Base-by-base conservation (phyloP, 192 early-diverging fungal genomes). In the Podila epigama region DNA sequence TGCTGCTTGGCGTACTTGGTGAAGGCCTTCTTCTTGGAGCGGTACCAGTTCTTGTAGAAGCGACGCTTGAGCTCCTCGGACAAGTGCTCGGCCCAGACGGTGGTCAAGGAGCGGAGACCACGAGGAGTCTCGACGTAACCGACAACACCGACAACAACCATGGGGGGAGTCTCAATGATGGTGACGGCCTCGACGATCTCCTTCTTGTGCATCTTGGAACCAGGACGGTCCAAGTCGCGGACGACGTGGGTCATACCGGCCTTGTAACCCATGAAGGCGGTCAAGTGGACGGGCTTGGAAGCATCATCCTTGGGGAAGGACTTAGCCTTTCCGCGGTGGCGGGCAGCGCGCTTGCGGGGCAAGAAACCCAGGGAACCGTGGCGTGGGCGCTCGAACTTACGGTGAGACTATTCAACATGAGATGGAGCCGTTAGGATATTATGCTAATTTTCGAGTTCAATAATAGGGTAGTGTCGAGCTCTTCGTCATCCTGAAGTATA, bases 11-110 rank as follows among this genome's bases (percentile, higher is more conserved):
- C 91, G 88, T 98, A 98, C 89, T 97, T 97, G 89, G 97, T 99
- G 91, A 96, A 99, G 35, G 97, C 98, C 94, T 99, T 99, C 88
- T 97, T 97, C 94, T 99, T 99, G 81, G 96, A 96, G 82, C 93
- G 90, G 92, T 99, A 99, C 95, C 96, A 99, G 94, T 97, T 99
- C 93, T 98, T 96, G 95, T 99, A 99, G 94, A 99, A 98, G 84
- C 98, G 92, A 81, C 98, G 95, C 89, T 92, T 96, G 63, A 98
- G 83, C 83, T 98, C 98, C 70, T 99, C 97, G 63, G 89, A 91
- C 53, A 99, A 87, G 85, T 99, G 96, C 88, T 99, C 94, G 54
- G 98, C 96, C 98, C 98, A 99, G 83, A 99, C 96, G 85, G 96
- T 98, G 88, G 98, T 96, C 75, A 99, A 88, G 48, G 95, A 91